A percentile compares a stretch with the other conserved stretches of the same genome.
These are phyloP conservation scores for Lonicera japonica DNA, from an alignment of 129 eudicot genomes.

Conservation along the genomic window DNA sequence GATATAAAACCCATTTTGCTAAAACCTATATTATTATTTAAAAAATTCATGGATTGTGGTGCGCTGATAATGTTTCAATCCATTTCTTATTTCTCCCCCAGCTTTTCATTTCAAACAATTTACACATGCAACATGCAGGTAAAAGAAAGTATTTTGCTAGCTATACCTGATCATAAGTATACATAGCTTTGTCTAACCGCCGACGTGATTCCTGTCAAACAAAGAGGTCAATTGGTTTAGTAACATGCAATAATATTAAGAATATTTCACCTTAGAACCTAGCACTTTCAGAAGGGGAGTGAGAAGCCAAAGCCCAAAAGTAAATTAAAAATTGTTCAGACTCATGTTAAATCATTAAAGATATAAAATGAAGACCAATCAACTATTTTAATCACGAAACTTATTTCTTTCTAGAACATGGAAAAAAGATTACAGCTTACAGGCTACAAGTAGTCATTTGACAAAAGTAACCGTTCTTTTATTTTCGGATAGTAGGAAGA, in stretches of 20 bases:
- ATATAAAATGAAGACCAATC: too few relatives aligned
- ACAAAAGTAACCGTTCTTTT: too few relatives aligned
- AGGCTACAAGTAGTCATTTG: too few relatives aligned
- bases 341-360: too few relatives aligned
- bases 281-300: neutral
- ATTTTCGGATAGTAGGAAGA: neutral
- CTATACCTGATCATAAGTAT: slow-evolving; percentile 85
- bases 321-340: neutral
- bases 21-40: too few relatives aligned
- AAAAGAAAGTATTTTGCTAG: neutral
- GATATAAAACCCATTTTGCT: too few relatives aligned
- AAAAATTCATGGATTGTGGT: too few relatives aligned
- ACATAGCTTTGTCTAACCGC: slow-evolving; percentile 70
- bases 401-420: too few relatives aligned
- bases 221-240: slow-evolving; percentile 7
- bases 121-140: neutral
- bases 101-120: neutral
- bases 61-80: too few relatives aligned
- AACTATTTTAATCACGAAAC: neutral
- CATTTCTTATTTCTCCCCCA: neutral
- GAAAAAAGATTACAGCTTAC: too few relatives aligned
- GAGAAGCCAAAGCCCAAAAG: slow-evolving; percentile 3
- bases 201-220: slow-evolving; percentile 81
- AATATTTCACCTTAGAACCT: neutral
- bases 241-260: neutral